Base-by-base conservation (phyloP, 345 rosid genomes). In the Euclidium syriacum region DNA sequence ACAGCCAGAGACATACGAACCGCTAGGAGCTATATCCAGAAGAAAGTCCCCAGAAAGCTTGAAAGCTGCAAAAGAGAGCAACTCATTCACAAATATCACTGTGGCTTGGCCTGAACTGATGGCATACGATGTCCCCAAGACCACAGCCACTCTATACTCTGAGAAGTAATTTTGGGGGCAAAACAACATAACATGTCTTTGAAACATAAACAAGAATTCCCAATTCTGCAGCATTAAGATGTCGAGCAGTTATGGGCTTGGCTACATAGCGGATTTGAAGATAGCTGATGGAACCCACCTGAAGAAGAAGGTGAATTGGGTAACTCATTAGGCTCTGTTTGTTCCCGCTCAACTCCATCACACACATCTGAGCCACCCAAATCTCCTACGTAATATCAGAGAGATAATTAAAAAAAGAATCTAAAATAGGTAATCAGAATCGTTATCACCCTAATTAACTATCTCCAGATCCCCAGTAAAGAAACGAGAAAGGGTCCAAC, bases 201-300 rank as follows among this genome's bases (percentile, higher is more conserved):
- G 62, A 17, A 38, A 68, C 38, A 52, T 11, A 79, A 51, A 79
- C 60, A 73, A 47, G 76, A 53, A 69, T 50, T 61, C 72, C 83
- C 80, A 76, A 58, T 66, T 73, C 68, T 62, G 84, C 88, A 83
- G 77, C 87, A 87, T 78, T 73, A 79, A 64, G 44, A 77, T 51
- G 87, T 67, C 43, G 78, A 74, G 58, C 76, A 78, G 60, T 87
- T 84, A 83, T 79, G 84, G 65, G 81, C 84, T 67, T 79, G 80
- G 73, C 87, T 85, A 90, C 80, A 87, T 79, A 90, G 85, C 79
- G 83, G 88, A 73, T 79, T 77, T 78, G 84, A 88, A 85, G 90
- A 83, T 81, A 83, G 85, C 85, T 80, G 84, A 83, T 72, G 83
- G 91, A 91, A 94, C 99, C 97, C 95, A 94, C 99, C 97, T 94